Base-by-base conservation (phyloP, 2,329 filamentous ascomycete species). In the Nannizziopsis arthrosporioides region DNA sequence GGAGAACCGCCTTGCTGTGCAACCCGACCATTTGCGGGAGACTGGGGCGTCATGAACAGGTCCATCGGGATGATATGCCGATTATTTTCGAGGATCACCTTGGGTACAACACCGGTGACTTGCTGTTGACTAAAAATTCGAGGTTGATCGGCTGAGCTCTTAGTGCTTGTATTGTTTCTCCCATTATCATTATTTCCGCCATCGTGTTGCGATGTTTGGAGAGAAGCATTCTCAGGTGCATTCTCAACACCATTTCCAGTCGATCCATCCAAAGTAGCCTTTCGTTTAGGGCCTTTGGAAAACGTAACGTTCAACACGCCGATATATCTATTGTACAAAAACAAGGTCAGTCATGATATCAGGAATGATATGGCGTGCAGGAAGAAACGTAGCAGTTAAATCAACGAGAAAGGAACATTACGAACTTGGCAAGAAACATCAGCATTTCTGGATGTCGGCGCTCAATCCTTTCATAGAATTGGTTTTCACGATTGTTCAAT, bases 391-490 rank as follows among this genome's bases (percentile, higher is more conserved):
- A 49, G 39, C 43, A 37, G 43, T 4, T 27, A 43, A 27, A 50
- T 41, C 46, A 41, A 30, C 53, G 50, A 54, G 39, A 34, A 52
- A 49, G 50, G 22, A 31, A 12, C 71, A 54, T 27, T 71, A 84
- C 81, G 35, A 61, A 72, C 67, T 89, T 87, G 55, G 92, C 92
- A 54, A 98, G 74, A 63, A 96, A 98, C 37, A 84, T 80, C 51
- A 98, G 71, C 59, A 98, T 75, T 61, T 94, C 84, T 54, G 88
- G 85, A 66, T 98, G 90, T 56, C 86, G 80, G 59, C 80, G 81
- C 70, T 98, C 92, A 59, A 96, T 86, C 47, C 83, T 92, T 68
- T 98, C 92, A 66, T 98, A 98, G 63, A 98, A 98, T 68, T 94
- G 87, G 66, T 98, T 98, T 63, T 98, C 92, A 60, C 90, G 79